Evolutionary conservation across 768 basidiomycete species (phyloP).

Genomic region (Mycena venus): DNA sequence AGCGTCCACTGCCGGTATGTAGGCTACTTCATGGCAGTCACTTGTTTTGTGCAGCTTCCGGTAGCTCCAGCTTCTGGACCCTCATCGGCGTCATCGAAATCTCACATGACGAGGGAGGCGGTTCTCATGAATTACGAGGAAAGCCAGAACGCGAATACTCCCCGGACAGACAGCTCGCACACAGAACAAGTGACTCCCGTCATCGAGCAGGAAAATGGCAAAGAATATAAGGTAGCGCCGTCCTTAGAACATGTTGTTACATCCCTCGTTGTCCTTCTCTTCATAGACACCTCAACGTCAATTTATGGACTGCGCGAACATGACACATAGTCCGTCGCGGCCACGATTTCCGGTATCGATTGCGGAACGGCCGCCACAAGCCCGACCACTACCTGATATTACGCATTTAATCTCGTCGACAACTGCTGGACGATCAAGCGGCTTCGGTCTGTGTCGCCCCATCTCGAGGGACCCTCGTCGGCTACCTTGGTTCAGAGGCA

Average conservation of each 20-base stretch:
- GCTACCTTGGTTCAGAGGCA: not conserved
- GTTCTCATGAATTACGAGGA: too few species aligned
- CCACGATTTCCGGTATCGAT: not conserved
- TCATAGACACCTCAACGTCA: not conserved
- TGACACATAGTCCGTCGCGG: not conserved
- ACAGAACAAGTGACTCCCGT: not conserved
- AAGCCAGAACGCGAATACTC: not conserved
- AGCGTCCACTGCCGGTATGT: not conserved
- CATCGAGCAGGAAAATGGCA: not conserved
- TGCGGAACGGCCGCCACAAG: not conserved
- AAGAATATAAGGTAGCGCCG: not conserved
- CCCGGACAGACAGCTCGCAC: not conserved
- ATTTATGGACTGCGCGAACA: slow-evolving; percentile 3
- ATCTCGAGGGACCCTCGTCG: not conserved
- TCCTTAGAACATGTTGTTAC: not conserved
- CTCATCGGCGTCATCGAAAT: slow-evolving; percentile 8
- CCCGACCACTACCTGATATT: not conserved
- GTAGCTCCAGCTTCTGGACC: not conserved
- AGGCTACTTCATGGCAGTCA: too few species aligned
- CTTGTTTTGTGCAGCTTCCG: not conserved
- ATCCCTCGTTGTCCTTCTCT: too few species aligned
- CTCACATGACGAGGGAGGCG: slow-evolving; percentile 12
- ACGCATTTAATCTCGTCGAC: not conserved
- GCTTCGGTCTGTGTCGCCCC: not conserved
- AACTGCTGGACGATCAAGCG: slow-evolving; percentile 8